Base-by-base conservation (phyloP, 768 basidiomycete genomes). In the Lactarius evosmus region DNA sequence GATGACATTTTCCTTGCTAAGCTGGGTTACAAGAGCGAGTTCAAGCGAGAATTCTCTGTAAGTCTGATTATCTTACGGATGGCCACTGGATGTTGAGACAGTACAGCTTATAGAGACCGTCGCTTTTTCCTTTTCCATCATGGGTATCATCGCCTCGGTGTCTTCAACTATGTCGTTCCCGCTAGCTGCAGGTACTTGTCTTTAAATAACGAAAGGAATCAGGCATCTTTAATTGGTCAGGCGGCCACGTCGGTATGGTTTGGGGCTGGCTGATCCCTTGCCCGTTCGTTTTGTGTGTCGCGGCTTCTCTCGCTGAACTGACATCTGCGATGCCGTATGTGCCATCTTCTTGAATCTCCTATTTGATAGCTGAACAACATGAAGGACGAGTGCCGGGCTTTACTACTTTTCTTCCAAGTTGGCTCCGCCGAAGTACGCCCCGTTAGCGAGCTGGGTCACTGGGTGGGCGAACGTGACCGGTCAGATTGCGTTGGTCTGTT, bases 391-490 rank as follows among this genome's bases (percentile, higher is more conserved):
- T 66, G 88, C 89, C 7, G 89, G 88, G 0, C 76, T 91, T 19
- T 90, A 90, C 72, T 91, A 89, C 72, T 90, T 89, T 73, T 86
- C 88, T 2, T 86, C 88, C 0, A 89, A 87, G 70, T 73, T 91
- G 50, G 88, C 89, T 2, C 85, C 87, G 1, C 79, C 79, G 7
- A 78, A 80, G 69, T 83, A 84, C 60, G 79, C 85, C 3, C 79
- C 86, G 7, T 74, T 91, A 57, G 83, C 86, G 1, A 85, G 86
- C 66, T 85, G 84, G 84, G 80, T 85, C 58, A 85, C 84, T 52
- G 84, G 85, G 7, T 88, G 86, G 87, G 86, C 87, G 16, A 89
- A 89, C 67, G 80, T 89, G 46, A 88, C 87, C 14, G 88, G 88
- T 30, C 87, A 86, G 72, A 76, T 86, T 19, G 79, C 85, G 1